Evolutionary conservation across 208 protist genomes (phyloP).

Genomic region (Leishmania braziliensis): DNA sequence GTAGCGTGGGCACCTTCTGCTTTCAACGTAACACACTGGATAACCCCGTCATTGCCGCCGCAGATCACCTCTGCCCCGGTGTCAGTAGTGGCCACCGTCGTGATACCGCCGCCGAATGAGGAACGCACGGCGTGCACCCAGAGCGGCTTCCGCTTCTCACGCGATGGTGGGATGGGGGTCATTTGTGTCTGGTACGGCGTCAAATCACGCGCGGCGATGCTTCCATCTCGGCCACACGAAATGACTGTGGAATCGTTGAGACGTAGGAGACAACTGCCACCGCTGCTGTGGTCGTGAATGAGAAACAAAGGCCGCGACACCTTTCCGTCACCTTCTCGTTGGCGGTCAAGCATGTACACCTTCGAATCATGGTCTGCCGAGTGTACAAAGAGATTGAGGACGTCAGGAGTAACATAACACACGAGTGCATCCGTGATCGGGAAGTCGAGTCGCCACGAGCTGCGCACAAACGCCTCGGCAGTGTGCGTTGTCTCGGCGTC

Average conservation of each 20-base stretch:
- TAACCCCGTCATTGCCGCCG: constrained; percentile 26
- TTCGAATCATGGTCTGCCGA: constrained; percentile 87
- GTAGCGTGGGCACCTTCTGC: constrained; percentile 6
- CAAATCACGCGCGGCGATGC: constrained; percentile 65
- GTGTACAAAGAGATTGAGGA: constrained; percentile 73
- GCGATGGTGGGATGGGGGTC: constrained; percentile 70
- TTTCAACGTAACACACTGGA: constrained; percentile 24
- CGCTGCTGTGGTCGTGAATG: constrained; percentile 76
- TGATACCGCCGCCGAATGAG: constrained; percentile 55
- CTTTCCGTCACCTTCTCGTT: constrained; percentile 54
- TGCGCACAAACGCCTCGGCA: constrained; percentile 44
- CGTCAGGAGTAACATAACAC: constrained; percentile 42
- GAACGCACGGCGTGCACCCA: constrained; percentile 44
- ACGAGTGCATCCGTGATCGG: constrained; percentile 60
- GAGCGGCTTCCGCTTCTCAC: constrained; percentile 72
- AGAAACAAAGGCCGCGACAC: constrained; percentile 73
- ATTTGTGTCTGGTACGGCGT: constrained; percentile 66
- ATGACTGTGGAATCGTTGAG: constrained; percentile 43
- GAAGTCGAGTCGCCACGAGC: constrained; percentile 82
- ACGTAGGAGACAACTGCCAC: constrained; percentile 50
- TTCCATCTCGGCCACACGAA: constrained; percentile 70
- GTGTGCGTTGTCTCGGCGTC: constrained; percentile 29
- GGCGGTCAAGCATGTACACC: constrained; percentile 78
- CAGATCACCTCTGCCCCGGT: constrained; percentile 18
- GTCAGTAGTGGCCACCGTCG: constrained; percentile 28